Percentiles rank a stretch among this genome's conserved stretches.
phyloP scores from a whole-genome alignment of 257 asterid genomes.

The Rhazya stricta region DNA sequence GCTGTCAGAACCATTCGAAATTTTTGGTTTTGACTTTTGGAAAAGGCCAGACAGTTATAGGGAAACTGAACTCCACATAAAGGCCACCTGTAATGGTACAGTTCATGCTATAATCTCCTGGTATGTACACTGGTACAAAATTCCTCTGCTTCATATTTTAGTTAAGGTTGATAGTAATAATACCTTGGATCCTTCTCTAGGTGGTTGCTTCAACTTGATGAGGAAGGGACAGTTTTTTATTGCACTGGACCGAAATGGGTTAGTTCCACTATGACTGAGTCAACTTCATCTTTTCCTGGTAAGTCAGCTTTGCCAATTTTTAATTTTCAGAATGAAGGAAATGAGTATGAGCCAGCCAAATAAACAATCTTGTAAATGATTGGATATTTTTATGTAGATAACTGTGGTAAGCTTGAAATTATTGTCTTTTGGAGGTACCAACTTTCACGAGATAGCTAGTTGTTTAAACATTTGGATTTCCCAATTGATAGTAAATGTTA shows the following conservation, averaged over 20 bases:
- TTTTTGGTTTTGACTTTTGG: slow-evolving; percentile 95
- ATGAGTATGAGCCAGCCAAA: neutral
- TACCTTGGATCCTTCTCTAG: slow-evolving; percentile 30
- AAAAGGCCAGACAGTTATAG: slow-evolving; percentile 76
- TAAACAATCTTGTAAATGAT: neutral
- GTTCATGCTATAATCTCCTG: slow-evolving; percentile 92
- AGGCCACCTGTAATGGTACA: slow-evolving; percentile 69
- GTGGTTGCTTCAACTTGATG: slow-evolving; percentile 98
- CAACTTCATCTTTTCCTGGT: slow-evolving; percentile 39
- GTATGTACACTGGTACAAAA: slow-evolving; percentile 41
- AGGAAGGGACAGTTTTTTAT: slow-evolving; percentile 71
- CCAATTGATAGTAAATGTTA: neutral
- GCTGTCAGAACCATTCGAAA: slow-evolving; percentile 92
- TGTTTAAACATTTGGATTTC: neutral
- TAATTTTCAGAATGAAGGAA: neutral
- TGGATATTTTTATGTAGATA: neutral
- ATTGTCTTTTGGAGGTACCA: neutral
- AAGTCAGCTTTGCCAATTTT: slow-evolving; percentile 18
- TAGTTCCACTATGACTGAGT: slow-evolving; percentile 28
- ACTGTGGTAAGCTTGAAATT: neutral
- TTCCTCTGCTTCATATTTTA: slow-evolving; percentile 8
- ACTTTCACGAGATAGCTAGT: neutral
- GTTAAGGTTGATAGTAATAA: neutral
- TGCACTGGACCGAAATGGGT: slow-evolving; percentile 82
- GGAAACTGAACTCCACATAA: slow-evolving; percentile 55